These are phyloP conservation scores for Primulina tabacum DNA, from an alignment of 257 asterid genomes.

Conservation along the genomic window DNA sequence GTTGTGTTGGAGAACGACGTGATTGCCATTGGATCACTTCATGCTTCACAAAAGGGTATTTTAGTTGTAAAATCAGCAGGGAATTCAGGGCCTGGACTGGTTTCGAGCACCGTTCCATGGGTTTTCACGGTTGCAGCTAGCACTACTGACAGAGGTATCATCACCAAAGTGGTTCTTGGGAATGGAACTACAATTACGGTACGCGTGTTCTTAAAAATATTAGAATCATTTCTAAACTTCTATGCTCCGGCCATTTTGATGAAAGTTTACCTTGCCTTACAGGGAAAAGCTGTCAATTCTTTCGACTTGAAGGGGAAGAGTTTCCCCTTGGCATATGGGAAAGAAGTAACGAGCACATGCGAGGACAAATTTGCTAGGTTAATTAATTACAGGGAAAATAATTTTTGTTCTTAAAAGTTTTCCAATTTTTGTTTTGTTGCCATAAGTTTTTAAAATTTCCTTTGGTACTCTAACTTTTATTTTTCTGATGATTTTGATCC, in stretches of 20 bases:
- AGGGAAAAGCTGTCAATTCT: not conserved
- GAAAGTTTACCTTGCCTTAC: not conserved
- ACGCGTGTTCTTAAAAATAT: too few relatives aligned
- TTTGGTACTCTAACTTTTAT: too few relatives aligned
- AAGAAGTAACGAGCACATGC: not conserved
- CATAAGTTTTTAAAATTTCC: too few relatives aligned
- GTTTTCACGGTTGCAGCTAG: constrained; percentile 30
- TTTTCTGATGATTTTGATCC: too few relatives aligned
- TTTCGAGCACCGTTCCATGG: constrained; percentile 29
- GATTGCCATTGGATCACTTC: constrained; percentile 40
- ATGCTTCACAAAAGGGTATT: constrained; percentile 29
- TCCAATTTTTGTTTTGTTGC: too few relatives aligned
- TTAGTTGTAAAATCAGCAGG: constrained; percentile 29
- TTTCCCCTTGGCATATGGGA: constrained; percentile 24
- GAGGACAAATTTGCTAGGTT: not conserved
- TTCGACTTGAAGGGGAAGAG: constrained; percentile 12
- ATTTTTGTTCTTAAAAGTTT: too few relatives aligned
- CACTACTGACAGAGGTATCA: constrained; percentile 19
- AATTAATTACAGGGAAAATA: not conserved
- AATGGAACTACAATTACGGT: constrained; percentile 20
- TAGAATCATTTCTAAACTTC: not conserved
- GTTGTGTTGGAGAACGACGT: not conserved
- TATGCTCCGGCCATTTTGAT: too few relatives aligned
- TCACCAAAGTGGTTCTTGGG: constrained; percentile 22
- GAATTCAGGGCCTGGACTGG: constrained; percentile 11